Percentiles rank a stretch among this genome's conserved stretches.
phyloP scores from a whole-genome alignment of 495 filamentous ascomycete species.

The Friedmanniomyces endolithicus region DNA sequence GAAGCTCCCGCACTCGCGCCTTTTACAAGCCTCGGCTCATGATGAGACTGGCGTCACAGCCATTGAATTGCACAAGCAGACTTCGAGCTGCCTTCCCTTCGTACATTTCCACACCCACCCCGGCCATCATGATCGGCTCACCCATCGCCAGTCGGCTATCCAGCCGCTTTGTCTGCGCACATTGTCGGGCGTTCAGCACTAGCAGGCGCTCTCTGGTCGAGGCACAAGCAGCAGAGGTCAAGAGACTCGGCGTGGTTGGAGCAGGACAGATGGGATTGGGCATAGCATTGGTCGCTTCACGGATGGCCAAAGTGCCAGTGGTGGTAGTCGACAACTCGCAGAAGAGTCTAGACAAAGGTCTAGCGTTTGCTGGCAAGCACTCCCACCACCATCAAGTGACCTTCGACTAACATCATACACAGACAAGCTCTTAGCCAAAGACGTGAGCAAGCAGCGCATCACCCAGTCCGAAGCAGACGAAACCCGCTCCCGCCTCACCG shows the following conservation, averaged over 20 bases:
- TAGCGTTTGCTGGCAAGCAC: slow-evolving; percentile 68
- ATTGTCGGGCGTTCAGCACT: slow-evolving; percentile 42
- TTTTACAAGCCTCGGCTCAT: background rate
- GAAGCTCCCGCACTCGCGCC: background rate
- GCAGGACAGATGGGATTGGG: slow-evolving; percentile 84
- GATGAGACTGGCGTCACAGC: background rate
- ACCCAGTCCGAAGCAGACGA: slow-evolving; percentile 64
- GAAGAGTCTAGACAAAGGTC: slow-evolving; percentile 77
- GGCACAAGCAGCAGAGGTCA: slow-evolving; percentile 55
- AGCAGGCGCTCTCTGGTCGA: slow-evolving; percentile 26
- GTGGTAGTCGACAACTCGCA: slow-evolving; percentile 76
- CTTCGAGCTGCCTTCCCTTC: background rate
- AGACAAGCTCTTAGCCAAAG: slow-evolving; percentile 89
- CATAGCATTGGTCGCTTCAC: slow-evolving; percentile 88
- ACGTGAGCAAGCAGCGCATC: slow-evolving; percentile 72
- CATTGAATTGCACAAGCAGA: background rate
- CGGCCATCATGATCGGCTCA: slow-evolving; percentile 9
- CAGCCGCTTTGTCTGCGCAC: slow-evolving; percentile 4
- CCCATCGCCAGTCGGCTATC: slow-evolving; percentile 6
- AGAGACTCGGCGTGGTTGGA: slow-evolving; percentile 81
- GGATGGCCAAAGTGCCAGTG: slow-evolving; percentile 72
- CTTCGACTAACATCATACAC: background rate
- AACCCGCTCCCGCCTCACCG: slow-evolving; percentile 50
- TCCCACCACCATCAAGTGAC: background rate
- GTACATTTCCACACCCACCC: slow-evolving; percentile 1